Percentiles rank a stretch among this genome's conserved stretches.
These are phyloP conservation scores for Penicillium crustosum DNA, from an alignment of 2,329 filamentous ascomycete genomes.

Conservation along the genomic window DNA sequence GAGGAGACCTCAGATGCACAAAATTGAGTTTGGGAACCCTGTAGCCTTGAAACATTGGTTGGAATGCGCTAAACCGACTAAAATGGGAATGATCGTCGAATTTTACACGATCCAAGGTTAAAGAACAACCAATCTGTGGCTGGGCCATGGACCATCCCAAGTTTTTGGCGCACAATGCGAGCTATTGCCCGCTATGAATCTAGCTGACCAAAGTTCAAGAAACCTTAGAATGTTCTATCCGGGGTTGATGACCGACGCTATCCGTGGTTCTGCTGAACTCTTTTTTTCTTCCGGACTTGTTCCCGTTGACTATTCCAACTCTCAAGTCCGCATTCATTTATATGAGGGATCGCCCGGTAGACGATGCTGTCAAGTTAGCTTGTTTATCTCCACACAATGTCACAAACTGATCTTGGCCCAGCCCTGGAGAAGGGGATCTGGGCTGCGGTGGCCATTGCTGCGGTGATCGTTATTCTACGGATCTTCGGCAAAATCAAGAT, in stretches of 20 bases:
- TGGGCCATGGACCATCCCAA: background rate
- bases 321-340: background rate
- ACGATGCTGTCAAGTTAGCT: background rate
- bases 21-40: background rate
- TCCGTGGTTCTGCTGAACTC: background rate
- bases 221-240: too few relatives aligned
- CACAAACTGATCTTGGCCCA: constrained; percentile 19
- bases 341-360: background rate
- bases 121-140: background rate
- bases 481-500: constrained; percentile 34
- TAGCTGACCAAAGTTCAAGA: background rate
- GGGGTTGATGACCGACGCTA: background rate
- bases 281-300: background rate
- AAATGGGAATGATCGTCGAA: background rate
- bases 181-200: background rate
- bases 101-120: background rate
- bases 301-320: background rate
- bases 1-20: too few relatives aligned
- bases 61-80: background rate
- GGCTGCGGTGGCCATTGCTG: constrained; percentile 29
- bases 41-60: background rate
- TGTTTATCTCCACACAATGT: constrained; percentile 2
- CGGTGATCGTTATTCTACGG: constrained; percentile 28
- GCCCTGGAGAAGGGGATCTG: constrained; percentile 29
- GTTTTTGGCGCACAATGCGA: background rate